phyloP scores from a whole-genome alignment of 768 basidiomycete species.

The Saitozyma sp. region DNA sequence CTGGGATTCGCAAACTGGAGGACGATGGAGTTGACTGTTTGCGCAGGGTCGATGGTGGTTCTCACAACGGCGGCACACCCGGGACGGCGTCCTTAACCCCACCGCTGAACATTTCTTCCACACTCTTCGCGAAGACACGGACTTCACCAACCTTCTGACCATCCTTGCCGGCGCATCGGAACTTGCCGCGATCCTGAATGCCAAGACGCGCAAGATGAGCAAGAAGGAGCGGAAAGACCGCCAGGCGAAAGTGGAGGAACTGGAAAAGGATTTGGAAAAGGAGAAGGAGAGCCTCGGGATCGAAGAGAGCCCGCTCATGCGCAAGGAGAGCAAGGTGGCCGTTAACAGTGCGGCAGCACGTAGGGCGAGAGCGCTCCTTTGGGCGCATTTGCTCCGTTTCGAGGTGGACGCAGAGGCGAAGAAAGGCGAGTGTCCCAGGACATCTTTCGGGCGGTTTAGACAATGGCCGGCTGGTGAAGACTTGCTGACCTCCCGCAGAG shows the following conservation, averaged over 20 bases:
- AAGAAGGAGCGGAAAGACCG: slow-evolving; percentile 51
- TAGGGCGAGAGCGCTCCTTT: slow-evolving; percentile 70
- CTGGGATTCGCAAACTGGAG: background rate
- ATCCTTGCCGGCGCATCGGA: slow-evolving; percentile 61
- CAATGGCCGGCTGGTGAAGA: slow-evolving; percentile 1
- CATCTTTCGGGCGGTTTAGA: slow-evolving; percentile 9
- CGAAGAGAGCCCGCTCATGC: slow-evolving; percentile 32
- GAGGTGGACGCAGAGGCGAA: slow-evolving; percentile 61
- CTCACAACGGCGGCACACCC: slow-evolving; percentile 80
- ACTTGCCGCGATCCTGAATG: slow-evolving; percentile 39
- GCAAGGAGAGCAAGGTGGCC: slow-evolving; percentile 29
- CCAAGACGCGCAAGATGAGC: slow-evolving; percentile 27
- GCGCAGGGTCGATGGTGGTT: slow-evolving; percentile 93
- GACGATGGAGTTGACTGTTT: background rate
- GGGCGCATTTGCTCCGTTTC: slow-evolving; percentile 77
- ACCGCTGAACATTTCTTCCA: slow-evolving; percentile 90
- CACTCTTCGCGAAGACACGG: slow-evolving; percentile 73
- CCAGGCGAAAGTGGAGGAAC: slow-evolving; percentile 45
- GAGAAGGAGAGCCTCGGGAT: slow-evolving; percentile 42
- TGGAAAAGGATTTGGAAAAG: slow-evolving; percentile 47
- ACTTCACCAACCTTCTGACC: slow-evolving; percentile 69
- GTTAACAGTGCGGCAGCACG: slow-evolving; percentile 49
- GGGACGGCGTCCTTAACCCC: slow-evolving; percentile 79
- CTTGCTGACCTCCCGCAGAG: slow-evolving; percentile 58
- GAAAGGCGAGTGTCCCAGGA: slow-evolving; percentile 62